phyloP scores from a whole-genome alignment of 306 rosid species.

The Elaeagnus macrophylla region DNA sequence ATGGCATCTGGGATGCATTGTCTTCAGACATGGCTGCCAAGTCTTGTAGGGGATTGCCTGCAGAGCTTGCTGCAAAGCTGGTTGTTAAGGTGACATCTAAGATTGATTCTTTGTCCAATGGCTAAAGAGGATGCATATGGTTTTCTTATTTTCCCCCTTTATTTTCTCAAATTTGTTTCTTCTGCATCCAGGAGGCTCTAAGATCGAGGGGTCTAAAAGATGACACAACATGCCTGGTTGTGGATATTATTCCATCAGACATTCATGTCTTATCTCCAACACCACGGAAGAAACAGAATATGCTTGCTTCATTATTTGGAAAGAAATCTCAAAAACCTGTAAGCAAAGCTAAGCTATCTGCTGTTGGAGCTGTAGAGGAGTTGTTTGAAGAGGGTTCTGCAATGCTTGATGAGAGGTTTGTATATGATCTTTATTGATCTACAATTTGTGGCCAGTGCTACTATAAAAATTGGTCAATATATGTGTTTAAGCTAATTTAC shows the following conservation, averaged over 20 bases:
- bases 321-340: constrained; percentile 58
- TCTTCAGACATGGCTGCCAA: constrained; percentile 79
- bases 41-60: constrained; percentile 90
- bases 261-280: constrained; percentile 58
- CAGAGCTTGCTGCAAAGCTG: constrained; percentile 96
- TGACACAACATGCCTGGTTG: constrained; percentile 97
- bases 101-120: constrained; percentile 5
- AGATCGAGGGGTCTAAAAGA: constrained; percentile 97
- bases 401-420: constrained; percentile 88
- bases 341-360: constrained; percentile 83
- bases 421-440: background rate
- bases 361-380: constrained; percentile 95
- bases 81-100: constrained; percentile 73
- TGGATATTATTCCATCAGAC: constrained; percentile 87
- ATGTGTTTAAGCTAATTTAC: too few relatives aligned
- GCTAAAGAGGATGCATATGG: constrained; percentile 9
- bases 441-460: too few relatives aligned
- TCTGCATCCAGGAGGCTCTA: constrained; percentile 63
- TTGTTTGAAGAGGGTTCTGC: constrained; percentile 99
- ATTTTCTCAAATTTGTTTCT: constrained; percentile 7
- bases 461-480: too few relatives aligned
- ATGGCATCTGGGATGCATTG: constrained; percentile 98
- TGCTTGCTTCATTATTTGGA: constrained; percentile 66
- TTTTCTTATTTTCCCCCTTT: background rate
- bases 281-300: constrained; percentile 62